phyloP scores from a whole-genome alignment of 148 eudicot species.

The Chenopodium formosanum region DNA sequence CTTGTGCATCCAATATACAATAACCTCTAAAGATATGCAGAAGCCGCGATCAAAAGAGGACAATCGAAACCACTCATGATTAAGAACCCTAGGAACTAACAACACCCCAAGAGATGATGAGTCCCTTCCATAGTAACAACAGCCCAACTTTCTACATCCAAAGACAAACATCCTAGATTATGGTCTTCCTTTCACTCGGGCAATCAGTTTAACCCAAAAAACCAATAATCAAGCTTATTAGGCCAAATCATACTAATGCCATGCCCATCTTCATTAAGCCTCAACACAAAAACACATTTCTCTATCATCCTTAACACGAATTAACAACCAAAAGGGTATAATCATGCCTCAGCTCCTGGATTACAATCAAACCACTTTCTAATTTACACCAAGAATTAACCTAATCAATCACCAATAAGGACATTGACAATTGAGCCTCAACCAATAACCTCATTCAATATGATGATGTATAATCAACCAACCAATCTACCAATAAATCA shows the following conservation, averaged over 20 bases:
- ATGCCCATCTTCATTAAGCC: neutral
- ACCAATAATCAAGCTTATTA: neutral
- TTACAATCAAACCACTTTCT: conserved; percentile 7
- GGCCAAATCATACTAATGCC: neutral
- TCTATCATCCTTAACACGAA: neutral
- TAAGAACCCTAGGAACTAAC: neutral
- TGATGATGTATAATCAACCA: neutral
- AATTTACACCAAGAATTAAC: neutral
- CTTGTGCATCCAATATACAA: neutral
- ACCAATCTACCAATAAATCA: conserved; percentile 13
- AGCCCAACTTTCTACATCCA: neutral
- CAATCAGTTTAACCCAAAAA: neutral
- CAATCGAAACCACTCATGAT: neutral
- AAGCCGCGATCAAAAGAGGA: neutral
- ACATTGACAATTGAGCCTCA: neutral
- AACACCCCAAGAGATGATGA: conserved; percentile 7
- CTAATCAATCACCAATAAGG: neutral
- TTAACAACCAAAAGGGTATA: neutral
- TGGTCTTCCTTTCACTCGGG: neutral
- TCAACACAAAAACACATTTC: neutral
- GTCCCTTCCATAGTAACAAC: neutral
- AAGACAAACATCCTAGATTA: neutral
- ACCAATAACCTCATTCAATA: neutral
- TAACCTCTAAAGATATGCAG: conserved; percentile 5
- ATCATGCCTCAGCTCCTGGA: neutral